These are phyloP conservation scores for Diaporthe citrichinensis DNA, from an alignment of 2,329 filamentous ascomycete species.

Conservation along the genomic window DNA sequence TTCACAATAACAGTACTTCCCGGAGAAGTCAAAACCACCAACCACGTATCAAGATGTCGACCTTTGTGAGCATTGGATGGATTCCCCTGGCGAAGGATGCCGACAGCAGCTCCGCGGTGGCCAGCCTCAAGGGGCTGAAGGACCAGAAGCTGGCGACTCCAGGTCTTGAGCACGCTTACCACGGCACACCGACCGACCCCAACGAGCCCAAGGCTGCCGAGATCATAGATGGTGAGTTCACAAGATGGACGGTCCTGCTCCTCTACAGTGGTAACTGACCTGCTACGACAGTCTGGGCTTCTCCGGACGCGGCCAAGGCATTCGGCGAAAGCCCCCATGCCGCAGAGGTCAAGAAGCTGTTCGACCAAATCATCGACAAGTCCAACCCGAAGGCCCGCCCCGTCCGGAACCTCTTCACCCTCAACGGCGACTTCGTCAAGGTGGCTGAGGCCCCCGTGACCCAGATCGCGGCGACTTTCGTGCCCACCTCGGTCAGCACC, in stretches of 20 bases:
- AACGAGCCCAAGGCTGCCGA: constrained; percentile 39
- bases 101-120: constrained; percentile 13
- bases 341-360: constrained; percentile 26
- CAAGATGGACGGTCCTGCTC: not conserved
- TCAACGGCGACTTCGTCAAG: constrained; percentile 37
- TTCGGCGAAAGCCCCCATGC: constrained; percentile 27
- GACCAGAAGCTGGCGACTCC: constrained; percentile 31
- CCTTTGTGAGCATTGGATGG: constrained; percentile 41
- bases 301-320: constrained; percentile 32
- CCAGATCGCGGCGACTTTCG: constrained; percentile 33
- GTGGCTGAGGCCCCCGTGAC: constrained; percentile 41
- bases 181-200: constrained; percentile 38
- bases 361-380: constrained; percentile 39
- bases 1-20: constrained; percentile 19
- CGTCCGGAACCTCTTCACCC: constrained; percentile 37
- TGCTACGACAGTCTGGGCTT: constrained; percentile 39
- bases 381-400: constrained; percentile 36
- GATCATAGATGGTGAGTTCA: constrained; percentile 38
- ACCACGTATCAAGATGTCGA: constrained; percentile 39
- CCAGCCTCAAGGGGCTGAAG: constrained; percentile 29
- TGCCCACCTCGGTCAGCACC: constrained; percentile 21
- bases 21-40: constrained; percentile 6
- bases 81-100: constrained; percentile 38
- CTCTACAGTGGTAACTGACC: not conserved
- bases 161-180: constrained; percentile 37